These are phyloP conservation scores for Isoetes engelmannii DNA, from an alignment of 83 land plant species.

Conservation along the genomic window DNA sequence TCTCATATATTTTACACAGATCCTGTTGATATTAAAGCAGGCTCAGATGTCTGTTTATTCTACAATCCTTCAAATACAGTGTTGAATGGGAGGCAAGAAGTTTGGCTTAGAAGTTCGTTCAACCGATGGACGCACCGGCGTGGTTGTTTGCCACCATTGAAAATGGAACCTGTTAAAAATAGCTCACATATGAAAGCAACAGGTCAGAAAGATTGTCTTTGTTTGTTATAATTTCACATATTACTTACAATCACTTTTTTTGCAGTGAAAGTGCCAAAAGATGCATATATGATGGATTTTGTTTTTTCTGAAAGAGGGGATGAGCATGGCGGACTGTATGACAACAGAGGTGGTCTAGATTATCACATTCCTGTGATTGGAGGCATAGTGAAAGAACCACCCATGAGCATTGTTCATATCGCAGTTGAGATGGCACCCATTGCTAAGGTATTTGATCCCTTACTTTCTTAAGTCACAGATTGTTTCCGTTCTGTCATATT, in stretches of 20 bases:
- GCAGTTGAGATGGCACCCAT: constrained; percentile 94
- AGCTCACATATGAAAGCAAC: constrained; percentile 50
- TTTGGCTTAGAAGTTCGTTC: constrained; percentile 73
- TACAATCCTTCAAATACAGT: constrained; percentile 81
- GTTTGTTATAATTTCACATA: not conserved
- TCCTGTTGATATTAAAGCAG: constrained; percentile 73
- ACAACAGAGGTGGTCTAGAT: constrained; percentile 75
- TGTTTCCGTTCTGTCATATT: too few relatives aligned
- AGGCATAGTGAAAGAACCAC: constrained; percentile 62
- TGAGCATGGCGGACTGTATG: constrained; percentile 62
- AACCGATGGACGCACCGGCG: constrained; percentile 78
- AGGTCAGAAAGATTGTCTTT: constrained; percentile 33
- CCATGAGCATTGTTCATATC: constrained; percentile 78
- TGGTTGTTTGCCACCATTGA: constrained; percentile 57
- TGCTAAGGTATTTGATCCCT: constrained; percentile 54
- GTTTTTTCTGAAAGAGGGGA: constrained; percentile 82
- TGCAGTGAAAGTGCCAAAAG: constrained; percentile 81
- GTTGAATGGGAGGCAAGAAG: constrained; percentile 68
- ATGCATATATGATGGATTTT: constrained; percentile 93
- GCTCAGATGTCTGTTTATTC: constrained; percentile 49
- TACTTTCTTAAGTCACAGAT: too few relatives aligned
- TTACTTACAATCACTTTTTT: not conserved
- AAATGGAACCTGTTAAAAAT: constrained; percentile 48
- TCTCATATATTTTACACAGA: constrained; percentile 79
- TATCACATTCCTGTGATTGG: constrained; percentile 85